Percentiles rank a stretch among this genome's conserved stretches.
phyloP scores from a whole-genome alignment of 352 stramenopile species.

The Phytophthora vignae region DNA sequence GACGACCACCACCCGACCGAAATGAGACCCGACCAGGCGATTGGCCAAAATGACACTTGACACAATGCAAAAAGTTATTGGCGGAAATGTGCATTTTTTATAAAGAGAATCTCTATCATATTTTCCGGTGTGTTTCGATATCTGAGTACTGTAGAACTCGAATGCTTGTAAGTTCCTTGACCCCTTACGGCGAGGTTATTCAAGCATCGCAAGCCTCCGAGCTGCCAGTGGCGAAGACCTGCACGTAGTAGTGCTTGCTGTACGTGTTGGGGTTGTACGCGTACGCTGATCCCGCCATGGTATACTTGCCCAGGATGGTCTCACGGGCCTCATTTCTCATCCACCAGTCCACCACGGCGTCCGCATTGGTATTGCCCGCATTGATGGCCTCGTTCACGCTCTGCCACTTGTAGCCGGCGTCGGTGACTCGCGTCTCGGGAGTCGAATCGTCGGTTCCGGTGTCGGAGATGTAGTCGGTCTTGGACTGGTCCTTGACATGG shows the following conservation, averaged over 20 bases:
- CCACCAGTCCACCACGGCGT: conserved; percentile 40
- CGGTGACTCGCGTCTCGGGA: conserved; percentile 37
- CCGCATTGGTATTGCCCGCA: conserved; percentile 27
- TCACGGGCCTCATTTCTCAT: conserved; percentile 33
- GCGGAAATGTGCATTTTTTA: neutral
- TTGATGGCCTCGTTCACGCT: conserved; percentile 44
- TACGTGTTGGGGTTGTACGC: conserved; percentile 29
- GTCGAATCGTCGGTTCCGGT: conserved; percentile 47
- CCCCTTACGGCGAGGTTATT: neutral
- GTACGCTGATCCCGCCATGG: conserved; percentile 48
- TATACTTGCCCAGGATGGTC: conserved; percentile 40
- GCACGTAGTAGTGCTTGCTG: conserved; percentile 61
- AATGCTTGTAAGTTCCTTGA: neutral
- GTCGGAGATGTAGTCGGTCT: conserved; percentile 39
- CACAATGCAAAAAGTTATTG: neutral
- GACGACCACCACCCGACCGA: conserved; percentile 2
- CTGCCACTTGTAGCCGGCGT: conserved; percentile 54
- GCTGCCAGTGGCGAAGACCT: conserved; percentile 49
- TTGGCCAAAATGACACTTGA: neutral
- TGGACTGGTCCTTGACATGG: conserved; percentile 1
- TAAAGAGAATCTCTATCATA: too few relatives aligned
- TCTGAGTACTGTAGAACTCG: too few relatives aligned
- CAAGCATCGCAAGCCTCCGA: conserved; percentile 31
- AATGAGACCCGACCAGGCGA: conserved; percentile 1
- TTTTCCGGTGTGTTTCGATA: too few relatives aligned